Conservation (phyloP, 805 yeast genomes). For the Huiozyma sinensis region DNA sequence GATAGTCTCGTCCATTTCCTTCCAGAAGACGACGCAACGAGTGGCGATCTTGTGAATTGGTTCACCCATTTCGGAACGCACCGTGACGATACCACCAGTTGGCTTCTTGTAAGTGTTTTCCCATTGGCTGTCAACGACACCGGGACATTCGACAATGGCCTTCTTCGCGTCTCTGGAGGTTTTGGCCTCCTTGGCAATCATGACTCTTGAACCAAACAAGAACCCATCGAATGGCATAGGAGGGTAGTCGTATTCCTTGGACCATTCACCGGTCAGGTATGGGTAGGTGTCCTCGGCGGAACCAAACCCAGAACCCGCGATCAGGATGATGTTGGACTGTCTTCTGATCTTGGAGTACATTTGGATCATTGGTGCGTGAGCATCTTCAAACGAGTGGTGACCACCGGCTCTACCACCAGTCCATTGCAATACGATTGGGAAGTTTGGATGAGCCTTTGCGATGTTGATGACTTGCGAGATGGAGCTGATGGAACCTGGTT, state of each 20-base stretch:
- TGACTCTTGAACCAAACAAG: constrained; percentile 89
- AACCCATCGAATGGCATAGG: constrained; percentile 99
- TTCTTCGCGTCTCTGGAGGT: constrained; percentile 90
- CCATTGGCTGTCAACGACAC: constrained; percentile 86
- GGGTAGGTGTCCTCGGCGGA: constrained; percentile 95
- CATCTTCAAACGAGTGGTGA: constrained; percentile 97
- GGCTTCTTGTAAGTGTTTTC: constrained; percentile 89
- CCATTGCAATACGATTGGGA: constrained; percentile 98
- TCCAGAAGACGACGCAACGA: constrained; percentile 95
- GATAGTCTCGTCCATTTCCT: constrained; percentile 89
- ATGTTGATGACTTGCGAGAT: constrained; percentile 77
- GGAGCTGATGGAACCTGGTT: constrained; percentile 95
- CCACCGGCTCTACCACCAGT: constrained; percentile 99
- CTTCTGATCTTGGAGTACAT: constrained; percentile 93
- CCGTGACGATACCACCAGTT: constrained; percentile 95
- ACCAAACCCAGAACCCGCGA: constrained; percentile 99
- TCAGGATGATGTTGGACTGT: constrained; percentile 74
- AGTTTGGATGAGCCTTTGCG: constrained; percentile 89
- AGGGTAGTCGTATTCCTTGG: constrained; percentile 77
- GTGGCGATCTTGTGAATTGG: constrained; percentile 98
- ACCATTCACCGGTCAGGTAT: constrained; percentile 95
- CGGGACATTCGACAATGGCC: constrained; percentile 82
- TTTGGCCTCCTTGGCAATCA: constrained; percentile 93
- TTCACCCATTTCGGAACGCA: constrained; percentile 98
- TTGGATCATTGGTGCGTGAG: constrained; percentile 94